Percentiles rank a stretch among this genome's conserved stretches.
Conservation (phyloP, 1,139 yeast genomes). For the Chernovozyma sophiae-reginae region DNA sequence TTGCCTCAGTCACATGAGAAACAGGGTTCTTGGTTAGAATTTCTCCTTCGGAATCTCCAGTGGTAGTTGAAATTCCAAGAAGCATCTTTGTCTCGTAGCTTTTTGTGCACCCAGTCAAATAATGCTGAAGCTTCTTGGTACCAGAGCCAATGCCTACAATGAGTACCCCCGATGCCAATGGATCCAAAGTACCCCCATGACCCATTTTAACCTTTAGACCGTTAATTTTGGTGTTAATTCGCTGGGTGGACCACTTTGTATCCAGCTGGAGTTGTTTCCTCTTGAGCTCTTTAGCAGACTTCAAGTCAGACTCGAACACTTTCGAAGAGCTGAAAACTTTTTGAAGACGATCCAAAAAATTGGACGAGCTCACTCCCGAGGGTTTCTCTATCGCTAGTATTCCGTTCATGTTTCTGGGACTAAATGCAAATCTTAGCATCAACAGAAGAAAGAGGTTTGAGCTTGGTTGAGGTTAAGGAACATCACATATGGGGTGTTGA, state of each 20-base stretch:
- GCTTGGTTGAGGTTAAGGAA: no score
- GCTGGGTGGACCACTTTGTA: slow-evolving; percentile 44
- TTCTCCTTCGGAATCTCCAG: slow-evolving; percentile 92
- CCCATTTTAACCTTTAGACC: slow-evolving; percentile 81
- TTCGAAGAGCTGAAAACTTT: slow-evolving; percentile 55
- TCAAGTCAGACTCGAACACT: slow-evolving; percentile 54
- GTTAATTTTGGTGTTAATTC: slow-evolving; percentile 43
- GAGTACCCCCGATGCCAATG: slow-evolving; percentile 87
- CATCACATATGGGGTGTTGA: no score
- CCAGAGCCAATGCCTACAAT: slow-evolving; percentile 90
- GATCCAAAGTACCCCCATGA: slow-evolving; percentile 97
- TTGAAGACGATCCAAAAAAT: slow-evolving; percentile 65
- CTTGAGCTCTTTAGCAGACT: slow-evolving; percentile 30
- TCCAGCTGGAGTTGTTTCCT: slow-evolving; percentile 36
- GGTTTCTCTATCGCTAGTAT: slow-evolving; percentile 94
- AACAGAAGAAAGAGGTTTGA: background rate
- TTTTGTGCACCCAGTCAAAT: slow-evolving; percentile 68
- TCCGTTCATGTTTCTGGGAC: slow-evolving; percentile 60
- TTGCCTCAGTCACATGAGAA: slow-evolving; percentile 54
- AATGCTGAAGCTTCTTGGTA: slow-evolving; percentile 73
- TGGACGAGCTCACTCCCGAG: slow-evolving; percentile 75
- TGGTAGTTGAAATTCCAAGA: slow-evolving; percentile 86
- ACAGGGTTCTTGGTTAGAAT: slow-evolving; percentile 56
- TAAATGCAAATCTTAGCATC: slow-evolving; percentile 13
- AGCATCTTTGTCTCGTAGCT: slow-evolving; percentile 81